Conservation (phyloP, 2,329 filamentous ascomycete genomes). For the Dryadomyces sulphureus region DNA sequence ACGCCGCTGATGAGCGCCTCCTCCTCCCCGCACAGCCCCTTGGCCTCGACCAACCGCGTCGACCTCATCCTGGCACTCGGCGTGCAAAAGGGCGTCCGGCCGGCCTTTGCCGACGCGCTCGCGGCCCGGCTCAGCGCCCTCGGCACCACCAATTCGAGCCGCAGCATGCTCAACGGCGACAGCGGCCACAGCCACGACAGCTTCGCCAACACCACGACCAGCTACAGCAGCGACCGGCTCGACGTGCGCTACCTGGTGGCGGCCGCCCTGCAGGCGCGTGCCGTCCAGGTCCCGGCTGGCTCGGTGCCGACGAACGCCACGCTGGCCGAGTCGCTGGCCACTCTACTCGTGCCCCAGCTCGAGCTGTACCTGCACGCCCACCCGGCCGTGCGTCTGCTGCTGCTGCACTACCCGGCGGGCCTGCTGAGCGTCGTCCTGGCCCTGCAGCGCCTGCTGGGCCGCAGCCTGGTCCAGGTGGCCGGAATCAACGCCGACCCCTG, state of each 20-base stretch:
- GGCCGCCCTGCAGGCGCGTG: constrained; percentile 44
- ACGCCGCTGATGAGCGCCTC: constrained; percentile 31
- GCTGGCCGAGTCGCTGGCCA: constrained; percentile 25
- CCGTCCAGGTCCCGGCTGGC: constrained; percentile 30
- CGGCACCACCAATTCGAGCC: constrained; percentile 20
- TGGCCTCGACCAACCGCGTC: constrained; percentile 23
- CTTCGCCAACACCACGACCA: constrained; percentile 27
- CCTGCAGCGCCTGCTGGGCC: constrained; percentile 41
- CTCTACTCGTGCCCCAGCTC: constrained; percentile 43
- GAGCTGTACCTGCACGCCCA: constrained; percentile 43
- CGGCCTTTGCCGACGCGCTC: constrained; percentile 31
- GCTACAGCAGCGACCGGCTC: constrained; percentile 37
- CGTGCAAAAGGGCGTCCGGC: constrained; percentile 37
- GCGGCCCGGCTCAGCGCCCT: constrained; percentile 38
- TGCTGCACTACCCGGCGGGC: constrained; percentile 43
- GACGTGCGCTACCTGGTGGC: constrained; percentile 46
- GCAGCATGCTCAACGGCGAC: too few relatives aligned
- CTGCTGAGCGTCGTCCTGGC: constrained; percentile 42
- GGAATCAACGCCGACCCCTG: constrained; percentile 23
- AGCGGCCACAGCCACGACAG: neutral
- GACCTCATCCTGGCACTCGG: constrained; percentile 48
- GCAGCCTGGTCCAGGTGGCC: constrained; percentile 41
- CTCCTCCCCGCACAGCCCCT: too few relatives aligned
- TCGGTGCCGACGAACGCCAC: neutral
- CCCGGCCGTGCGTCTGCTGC: constrained; percentile 35